phyloP scores from a whole-genome alignment of 148 eudicot genomes.

The Chenopodium formosanum region DNA sequence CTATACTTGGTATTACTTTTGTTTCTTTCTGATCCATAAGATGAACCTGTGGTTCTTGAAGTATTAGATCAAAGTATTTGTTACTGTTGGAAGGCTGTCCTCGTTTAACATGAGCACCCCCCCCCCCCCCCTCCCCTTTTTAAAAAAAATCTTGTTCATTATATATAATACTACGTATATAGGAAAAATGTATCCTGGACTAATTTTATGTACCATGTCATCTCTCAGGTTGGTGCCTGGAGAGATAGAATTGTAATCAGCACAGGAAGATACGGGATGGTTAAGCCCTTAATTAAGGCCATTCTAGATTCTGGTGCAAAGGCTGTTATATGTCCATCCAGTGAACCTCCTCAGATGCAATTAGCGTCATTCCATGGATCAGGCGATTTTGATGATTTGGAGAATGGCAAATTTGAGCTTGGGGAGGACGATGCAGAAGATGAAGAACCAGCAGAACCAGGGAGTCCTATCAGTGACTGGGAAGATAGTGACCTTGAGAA shows the following conservation, averaged over 20 bases:
- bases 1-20: neutral
- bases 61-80: neutral
- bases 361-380: slow-evolving; percentile 66
- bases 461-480: slow-evolving; percentile 88
- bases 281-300: slow-evolving; percentile 69
- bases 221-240: slow-evolving; percentile 86
- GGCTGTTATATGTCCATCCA: slow-evolving; percentile 82
- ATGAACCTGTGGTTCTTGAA: neutral
- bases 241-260: slow-evolving; percentile 85
- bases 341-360: slow-evolving; percentile 75
- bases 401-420: slow-evolving; percentile 86
- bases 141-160: neutral
- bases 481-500: slow-evolving; percentile 85
- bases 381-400: slow-evolving; percentile 55
- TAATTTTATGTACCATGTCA: neutral
- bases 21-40: neutral
- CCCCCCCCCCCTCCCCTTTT: too few species aligned
- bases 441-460: slow-evolving; percentile 55
- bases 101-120: neutral
- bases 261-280: slow-evolving; percentile 68
- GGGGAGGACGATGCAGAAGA: slow-evolving; percentile 85
- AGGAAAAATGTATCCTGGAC: neutral
- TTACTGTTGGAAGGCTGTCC: neutral
- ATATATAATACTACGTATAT: too few species aligned
- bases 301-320: slow-evolving; percentile 89